phyloP scores from a whole-genome alignment of 2,329 filamentous ascomycete genomes.

The Penicillium sp. region DNA sequence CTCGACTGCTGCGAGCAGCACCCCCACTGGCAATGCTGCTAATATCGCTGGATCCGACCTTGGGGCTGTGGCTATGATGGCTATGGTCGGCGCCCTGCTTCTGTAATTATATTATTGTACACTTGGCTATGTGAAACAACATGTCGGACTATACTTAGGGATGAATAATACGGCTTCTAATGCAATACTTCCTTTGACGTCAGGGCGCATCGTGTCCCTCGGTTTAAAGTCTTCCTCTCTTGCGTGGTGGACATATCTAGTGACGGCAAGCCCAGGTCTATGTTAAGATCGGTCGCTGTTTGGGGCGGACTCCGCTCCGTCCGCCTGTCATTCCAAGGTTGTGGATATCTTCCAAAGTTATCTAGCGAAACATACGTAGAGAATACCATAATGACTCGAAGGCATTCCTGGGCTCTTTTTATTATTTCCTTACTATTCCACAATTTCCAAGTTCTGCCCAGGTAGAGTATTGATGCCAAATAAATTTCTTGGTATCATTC shows the following conservation, averaged over 20 bases:
- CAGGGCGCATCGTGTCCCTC: too few species aligned
- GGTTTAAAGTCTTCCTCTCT: too few species aligned
- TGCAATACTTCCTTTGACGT: too few species aligned
- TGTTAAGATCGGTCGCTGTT: not conserved
- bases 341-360: not conserved
- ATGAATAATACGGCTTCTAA: too few species aligned
- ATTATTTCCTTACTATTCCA: too few species aligned
- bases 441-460: too few species aligned
- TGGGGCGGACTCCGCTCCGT: not conserved
- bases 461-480: too few species aligned
- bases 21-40: slow-evolving; percentile 15
- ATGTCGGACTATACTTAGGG: not conserved
- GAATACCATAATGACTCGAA: too few species aligned
- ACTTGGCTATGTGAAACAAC: not conserved
- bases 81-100: slow-evolving; percentile 14
- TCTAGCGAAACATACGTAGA: not conserved
- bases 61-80: slow-evolving; percentile 14
- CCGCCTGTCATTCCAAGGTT: not conserved
- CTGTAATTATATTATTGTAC: slow-evolving; percentile 10
- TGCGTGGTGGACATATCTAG: too few species aligned
- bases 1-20: slow-evolving; percentile 7
- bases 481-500: too few species aligned
- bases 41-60: slow-evolving; percentile 7
- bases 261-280: too few species aligned
- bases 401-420: too few species aligned